Base-by-base conservation (phyloP, 768 basidiomycete species). In the Exidia glandulosa region DNA sequence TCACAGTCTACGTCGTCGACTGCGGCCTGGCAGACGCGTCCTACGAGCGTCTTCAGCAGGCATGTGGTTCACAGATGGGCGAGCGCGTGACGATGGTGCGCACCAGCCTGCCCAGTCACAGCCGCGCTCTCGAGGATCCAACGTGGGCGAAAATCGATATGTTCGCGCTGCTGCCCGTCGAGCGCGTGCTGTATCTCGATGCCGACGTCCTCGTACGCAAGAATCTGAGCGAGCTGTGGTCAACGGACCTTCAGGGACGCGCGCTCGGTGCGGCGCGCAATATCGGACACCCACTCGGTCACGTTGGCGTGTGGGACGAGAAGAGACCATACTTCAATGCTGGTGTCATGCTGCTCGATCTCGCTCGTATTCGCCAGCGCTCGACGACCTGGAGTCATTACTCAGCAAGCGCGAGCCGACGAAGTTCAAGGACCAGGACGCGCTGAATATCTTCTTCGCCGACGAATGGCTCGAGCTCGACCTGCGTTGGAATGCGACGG, bases 401-500 rank as follows among this genome's bases (percentile, higher is more conserved):
- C 41, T 45, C 16, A 6, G 6, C 16, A 60, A 58, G 23, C 32
- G 69, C 32, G 72, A 66, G 16, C 54, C 37, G 37, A 57, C 62
- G 47, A 72, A 73, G 71, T 62, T 55, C 36, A 56, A 71, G 10
- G 81, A 83, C 60, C 83, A 84, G 58, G 82, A 84, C 64, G 75
- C 68, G 9, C 68, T 84, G 60, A 83, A 82, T 61, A 64, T 60
- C 23, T 73, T 76, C 65, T 82, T 82, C 63, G 64, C 62, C n/a
- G 68, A 60, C 5, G 66, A 74, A 33, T 82, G 81, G 80, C 61
- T 63, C n/a, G 57, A 70, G 36, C 60, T 83, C 31, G 66, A 68
- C 57, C 67, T 80, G 32, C 61, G 58, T 32, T 84, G 81, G 80
- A 84, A 83, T 59, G 81, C 81, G 3, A 80, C 81, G 56, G 82